Evolutionary conservation across 1,284 basidiomycete species (phyloP), one percentile per base, ranked within the genome.

Genomic region (Pterula multifida): DNA sequence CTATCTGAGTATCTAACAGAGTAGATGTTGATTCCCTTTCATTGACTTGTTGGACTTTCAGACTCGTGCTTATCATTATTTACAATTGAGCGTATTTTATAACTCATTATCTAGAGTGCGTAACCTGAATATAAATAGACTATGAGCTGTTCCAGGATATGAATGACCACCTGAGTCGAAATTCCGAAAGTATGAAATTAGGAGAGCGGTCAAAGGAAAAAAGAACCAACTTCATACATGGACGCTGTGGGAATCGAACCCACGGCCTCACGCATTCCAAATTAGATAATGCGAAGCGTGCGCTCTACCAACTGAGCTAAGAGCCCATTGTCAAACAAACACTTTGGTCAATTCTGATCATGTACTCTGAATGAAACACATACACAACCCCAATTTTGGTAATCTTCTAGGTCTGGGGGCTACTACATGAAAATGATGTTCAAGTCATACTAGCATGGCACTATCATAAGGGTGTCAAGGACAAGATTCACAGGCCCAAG

Each of bases 241-340:
- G 65, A 65, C 63, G 60, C 62, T 63, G 62, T 63, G 63, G 63
- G 64, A 64, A 45, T 65, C 48, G 63, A 65, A 65, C 64, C 64
- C 63, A 64, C 63, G 65, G 63, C 63, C 63, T 66, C 61, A 62
- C 60, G 63, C 64, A 65, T 11, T 58, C 53, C n/a, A n/a, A n/a
- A n/a, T n/a, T n/a, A n/a, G 15, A 0, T 42, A 22, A 47, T 65
- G 65, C 64, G 63, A 65, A 66, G 64, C 63, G 60, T 61, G 62
- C 65, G 63, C 64, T 65, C 64, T 65, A 65, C 63, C 63, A 65
- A 65, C 65, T 65, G 63, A 65, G 64, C 63, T 63, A 65, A 64
- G 57, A 54, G 60, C 60, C 59, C 58, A 6, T 6, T 32, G 15
- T 15, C 15, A 32, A 6, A 6, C 28, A 6, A 32, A 6, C 6